A percentile compares a stretch with the other conserved stretches of the same genome.
phyloP scores from a whole-genome alignment of 441 rosid genomes.

The Euphorbia celastroides region DNA sequence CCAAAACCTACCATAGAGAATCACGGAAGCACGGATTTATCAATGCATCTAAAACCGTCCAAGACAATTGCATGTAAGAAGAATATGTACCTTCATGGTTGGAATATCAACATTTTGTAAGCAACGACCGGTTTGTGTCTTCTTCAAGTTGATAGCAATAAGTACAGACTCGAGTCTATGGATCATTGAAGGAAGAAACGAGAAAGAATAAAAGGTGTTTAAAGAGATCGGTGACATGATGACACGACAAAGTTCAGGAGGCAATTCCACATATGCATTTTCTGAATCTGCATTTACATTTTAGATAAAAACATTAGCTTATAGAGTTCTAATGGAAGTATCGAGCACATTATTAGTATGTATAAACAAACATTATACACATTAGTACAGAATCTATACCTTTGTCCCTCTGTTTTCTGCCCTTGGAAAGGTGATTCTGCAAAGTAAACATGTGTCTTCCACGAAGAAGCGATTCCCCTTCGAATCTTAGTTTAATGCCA shows the following conservation, averaged over 20 bases:
- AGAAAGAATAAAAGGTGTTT: conserved; percentile 61
- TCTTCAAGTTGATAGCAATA: conserved; percentile 60
- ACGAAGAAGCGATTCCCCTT: conserved; percentile 35
- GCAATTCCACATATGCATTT: conserved; percentile 58
- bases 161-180: conserved; percentile 77
- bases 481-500: conserved; percentile 35
- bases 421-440: conserved; percentile 39
- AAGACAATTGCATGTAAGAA: neutral
- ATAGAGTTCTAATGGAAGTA: no score
- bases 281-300: conserved; percentile 40
- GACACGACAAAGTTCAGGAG: conserved; percentile 77
- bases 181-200: conserved; percentile 77
- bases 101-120: conserved; percentile 50
- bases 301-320: no score
- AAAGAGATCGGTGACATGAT: conserved; percentile 31
- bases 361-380: neutral
- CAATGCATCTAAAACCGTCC: neutral
- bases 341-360: no score
- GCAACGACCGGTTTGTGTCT: conserved; percentile 35
- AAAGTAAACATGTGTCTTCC: conserved; percentile 57
- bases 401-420: conserved; percentile 48
- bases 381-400: conserved; percentile 26
- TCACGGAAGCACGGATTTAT: conserved; percentile 6
- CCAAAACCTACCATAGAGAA: conserved; percentile 51
- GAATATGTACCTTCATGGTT: conserved; percentile 60